phyloP scores from a whole-genome alignment of 495 filamentous ascomycete species.

The Penicillium bovifimosum region DNA sequence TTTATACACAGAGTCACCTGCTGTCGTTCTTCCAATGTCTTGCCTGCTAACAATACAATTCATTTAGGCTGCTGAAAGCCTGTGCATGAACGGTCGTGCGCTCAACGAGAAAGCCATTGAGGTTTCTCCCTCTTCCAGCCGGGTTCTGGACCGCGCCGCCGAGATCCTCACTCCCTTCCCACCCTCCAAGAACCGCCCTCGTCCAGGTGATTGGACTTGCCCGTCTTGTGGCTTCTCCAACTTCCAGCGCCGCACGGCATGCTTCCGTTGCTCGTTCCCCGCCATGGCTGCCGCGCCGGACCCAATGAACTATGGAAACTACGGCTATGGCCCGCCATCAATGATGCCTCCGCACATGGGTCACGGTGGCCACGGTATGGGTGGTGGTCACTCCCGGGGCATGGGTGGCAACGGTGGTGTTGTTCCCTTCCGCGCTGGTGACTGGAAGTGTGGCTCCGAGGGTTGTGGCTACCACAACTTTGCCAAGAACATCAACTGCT shows the following conservation, averaged over 20 bases:
- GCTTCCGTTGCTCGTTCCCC: slow-evolving; percentile 97
- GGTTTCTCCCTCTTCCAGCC: slow-evolving; percentile 91
- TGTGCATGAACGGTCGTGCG: slow-evolving; percentile 98
- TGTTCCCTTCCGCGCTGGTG: slow-evolving; percentile 94
- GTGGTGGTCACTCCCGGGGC: slow-evolving; percentile 63
- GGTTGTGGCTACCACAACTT: slow-evolving; percentile 99
- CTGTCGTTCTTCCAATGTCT: neutral
- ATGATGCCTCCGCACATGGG: slow-evolving; percentile 85
- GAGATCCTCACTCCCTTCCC: slow-evolving; percentile 96
- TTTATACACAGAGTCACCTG: neutral
- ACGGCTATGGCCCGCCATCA: slow-evolving; percentile 67
- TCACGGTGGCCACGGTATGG: slow-evolving; percentile 67
- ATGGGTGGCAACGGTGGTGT: slow-evolving; percentile 77
- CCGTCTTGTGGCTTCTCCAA: slow-evolving; percentile 78
- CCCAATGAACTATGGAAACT: slow-evolving; percentile 65
- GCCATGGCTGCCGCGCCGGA: slow-evolving; percentile 76
- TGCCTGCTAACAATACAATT: slow-evolving; percentile 19
- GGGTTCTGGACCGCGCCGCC: slow-evolving; percentile 89
- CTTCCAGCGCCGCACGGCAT: slow-evolving; percentile 96
- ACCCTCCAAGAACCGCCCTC: slow-evolving; percentile 94
- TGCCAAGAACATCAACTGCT: slow-evolving; percentile 96
- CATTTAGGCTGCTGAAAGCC: slow-evolving; percentile 78
- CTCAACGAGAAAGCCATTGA: slow-evolving; percentile 98
- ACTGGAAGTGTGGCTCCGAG: slow-evolving; percentile 98
- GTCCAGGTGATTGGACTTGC: slow-evolving; percentile 98